Conservation (phyloP, 768 basidiomycete genomes). For the Panaeolus cyanescens region DNA sequence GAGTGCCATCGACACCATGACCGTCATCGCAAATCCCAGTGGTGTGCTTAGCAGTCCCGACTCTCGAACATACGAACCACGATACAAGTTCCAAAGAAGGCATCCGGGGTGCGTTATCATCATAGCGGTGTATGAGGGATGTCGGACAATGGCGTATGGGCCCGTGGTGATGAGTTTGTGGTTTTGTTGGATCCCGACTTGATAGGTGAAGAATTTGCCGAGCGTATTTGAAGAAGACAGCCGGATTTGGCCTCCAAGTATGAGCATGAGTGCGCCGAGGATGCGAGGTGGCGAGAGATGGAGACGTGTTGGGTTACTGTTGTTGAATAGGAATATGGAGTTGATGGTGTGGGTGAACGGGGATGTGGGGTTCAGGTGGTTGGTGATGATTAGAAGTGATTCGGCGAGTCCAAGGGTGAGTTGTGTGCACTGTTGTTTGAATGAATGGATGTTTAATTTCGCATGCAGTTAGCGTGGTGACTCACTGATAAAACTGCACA, state of each 20-base stretch:
- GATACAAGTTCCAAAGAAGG: conserved; percentile 14
- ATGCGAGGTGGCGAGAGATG: not conserved
- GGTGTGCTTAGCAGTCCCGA: conserved; percentile 34
- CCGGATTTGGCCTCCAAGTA: not conserved
- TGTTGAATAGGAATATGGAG: too few relatives aligned
- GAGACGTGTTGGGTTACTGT: not conserved
- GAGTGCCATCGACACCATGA: conserved; percentile 18
- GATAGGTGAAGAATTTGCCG: conserved; percentile 44
- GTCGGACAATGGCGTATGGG: conserved; percentile 46
- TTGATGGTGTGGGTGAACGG: too few relatives aligned
- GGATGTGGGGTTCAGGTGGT: too few relatives aligned
- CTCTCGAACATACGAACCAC: conserved; percentile 44
- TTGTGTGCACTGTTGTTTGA: too few relatives aligned
- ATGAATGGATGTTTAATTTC: too few relatives aligned
- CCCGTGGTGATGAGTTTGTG: conserved; percentile 45
- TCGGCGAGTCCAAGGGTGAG: too few relatives aligned
- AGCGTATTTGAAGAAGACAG: not conserved
- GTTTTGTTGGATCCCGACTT: conserved; percentile 40
- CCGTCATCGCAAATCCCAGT: conserved; percentile 27
- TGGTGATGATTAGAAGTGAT: too few relatives aligned
- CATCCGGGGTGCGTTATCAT: conserved; percentile 32
- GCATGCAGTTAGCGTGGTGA: too few relatives aligned
- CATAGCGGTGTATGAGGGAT: conserved; percentile 48
- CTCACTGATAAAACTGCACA: too few relatives aligned
- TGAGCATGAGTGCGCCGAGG: not conserved